Base-by-base conservation (phyloP, 192 early-diverging fungal species). In the Podila minutissima region DNA sequence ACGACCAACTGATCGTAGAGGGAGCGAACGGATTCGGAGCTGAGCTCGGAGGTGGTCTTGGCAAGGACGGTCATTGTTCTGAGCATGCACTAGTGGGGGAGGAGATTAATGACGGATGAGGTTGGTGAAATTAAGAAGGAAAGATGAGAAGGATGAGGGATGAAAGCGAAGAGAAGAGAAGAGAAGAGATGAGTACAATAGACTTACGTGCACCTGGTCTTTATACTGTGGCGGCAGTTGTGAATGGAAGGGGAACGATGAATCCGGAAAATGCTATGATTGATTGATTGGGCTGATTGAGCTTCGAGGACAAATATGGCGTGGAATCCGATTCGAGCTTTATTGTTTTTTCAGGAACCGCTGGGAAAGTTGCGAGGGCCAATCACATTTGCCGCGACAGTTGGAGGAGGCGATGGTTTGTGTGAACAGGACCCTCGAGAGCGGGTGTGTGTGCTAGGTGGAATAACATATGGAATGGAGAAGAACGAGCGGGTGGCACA, bases 51-150 rank as follows among this genome's bases (percentile, higher is more conserved):
- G 61, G 77, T 38, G 22, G 77, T 50, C 33, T 72, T 73, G 35
- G 77, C 77, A 55, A 81, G 71, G 49, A 73, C 71, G 63, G 77
- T 81, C 77, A 81, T 81, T 46, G 77, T 81, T 81, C 77, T 72
- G 26, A 81, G 58, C 71, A 73, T 73, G 37, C 66, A 73, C 77
- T 81, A 26, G 33, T 51, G 63, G 66, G 53, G 26, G 51, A 48
- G 51, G 37, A 58, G 31, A 17, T 28, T 26, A 69, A 46, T 48
- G 31, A 51, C 19, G 31, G 49, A 15, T 67, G 64, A 32, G 10
- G 33, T 32, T 38, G 48, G 20, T 31, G 38, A 51, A 59, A n/a
- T 28, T 38, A 32, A 24, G 35, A 31, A 28, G n/a, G 9, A 28
- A 50, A 33, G 33, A 74, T 61, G 73, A 67, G 28, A 46, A 57